These are phyloP conservation scores for Tympanopsis confertula DNA, from an alignment of 2,329 filamentous ascomycete species.

Conservation along the genomic window DNA sequence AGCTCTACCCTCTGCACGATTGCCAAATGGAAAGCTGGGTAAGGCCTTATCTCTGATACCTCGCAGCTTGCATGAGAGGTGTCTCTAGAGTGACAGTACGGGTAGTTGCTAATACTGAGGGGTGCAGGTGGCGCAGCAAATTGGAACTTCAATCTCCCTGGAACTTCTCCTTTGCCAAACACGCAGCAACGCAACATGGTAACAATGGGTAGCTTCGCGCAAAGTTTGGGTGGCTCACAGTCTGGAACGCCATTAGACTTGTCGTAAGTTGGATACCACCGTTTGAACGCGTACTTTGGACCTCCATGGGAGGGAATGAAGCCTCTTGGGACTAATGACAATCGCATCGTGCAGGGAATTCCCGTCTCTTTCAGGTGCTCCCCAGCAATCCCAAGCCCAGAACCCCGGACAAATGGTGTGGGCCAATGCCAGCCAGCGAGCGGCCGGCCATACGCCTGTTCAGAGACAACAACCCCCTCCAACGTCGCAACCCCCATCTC, in stretches of 20 bases:
- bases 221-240: constrained; percentile 40
- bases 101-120: background rate
- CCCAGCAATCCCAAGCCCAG: constrained; percentile 37
- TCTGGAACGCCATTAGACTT: constrained; percentile 39
- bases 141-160: constrained; percentile 44
- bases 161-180: constrained; percentile 34
- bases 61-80: too few species aligned
- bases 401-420: constrained; percentile 39
- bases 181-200: constrained; percentile 36
- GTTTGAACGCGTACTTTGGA: constrained; percentile 4
- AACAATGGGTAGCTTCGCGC: constrained; percentile 39
- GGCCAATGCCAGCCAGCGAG: constrained; percentile 43
- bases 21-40: constrained; percentile 44
- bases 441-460: constrained; percentile 36
- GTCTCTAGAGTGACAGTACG: too few species aligned
- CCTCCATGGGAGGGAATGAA: too few species aligned
- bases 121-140: constrained; percentile 35
- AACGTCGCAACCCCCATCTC: constrained; percentile 25
- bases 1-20: constrained; percentile 30
- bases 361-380: constrained; percentile 43
- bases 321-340: constrained; percentile 4
- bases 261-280: constrained; percentile 32
- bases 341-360: constrained; percentile 38
- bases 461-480: constrained; percentile 34
- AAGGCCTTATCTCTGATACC: constrained; percentile 9